Percentiles rank a stretch among this genome's conserved stretches.
These are phyloP conservation scores for Ogataea thermomethanolica DNA, from an alignment of 805 yeast genomes.

Conservation along the genomic window DNA sequence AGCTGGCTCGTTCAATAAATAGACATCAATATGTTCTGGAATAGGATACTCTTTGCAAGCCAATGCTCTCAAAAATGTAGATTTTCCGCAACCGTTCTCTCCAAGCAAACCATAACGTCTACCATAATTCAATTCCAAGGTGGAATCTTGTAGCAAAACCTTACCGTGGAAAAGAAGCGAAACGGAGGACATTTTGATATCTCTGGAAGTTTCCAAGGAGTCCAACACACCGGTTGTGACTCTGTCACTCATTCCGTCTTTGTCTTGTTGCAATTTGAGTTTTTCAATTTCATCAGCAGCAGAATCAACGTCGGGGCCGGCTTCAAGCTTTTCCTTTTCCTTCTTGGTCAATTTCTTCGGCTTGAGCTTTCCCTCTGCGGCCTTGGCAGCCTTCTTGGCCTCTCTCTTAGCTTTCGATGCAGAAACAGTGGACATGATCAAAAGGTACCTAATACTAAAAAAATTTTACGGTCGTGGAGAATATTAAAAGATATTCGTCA, in stretches of 20 bases:
- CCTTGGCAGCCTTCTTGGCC: slow-evolving; percentile 91
- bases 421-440: slow-evolving; percentile 51
- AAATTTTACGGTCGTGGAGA: slow-evolving; percentile 20
- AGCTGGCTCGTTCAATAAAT: slow-evolving; percentile 95
- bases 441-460: slow-evolving; percentile 10
- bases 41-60: slow-evolving; percentile 97
- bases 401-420: slow-evolving; percentile 98
- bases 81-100: slow-evolving; percentile 98
- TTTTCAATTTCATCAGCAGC: slow-evolving; percentile 75
- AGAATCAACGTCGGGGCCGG: slow-evolving; percentile 51
- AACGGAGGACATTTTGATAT: slow-evolving; percentile 85
- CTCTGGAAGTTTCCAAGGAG: slow-evolving; percentile 86
- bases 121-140: slow-evolving; percentile 91
- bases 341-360: slow-evolving; percentile 62
- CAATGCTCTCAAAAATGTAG: slow-evolving; percentile 86
- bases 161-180: slow-evolving; percentile 96
- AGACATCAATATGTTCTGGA: slow-evolving; percentile 88
- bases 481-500: neutral
- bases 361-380: slow-evolving; percentile 70
- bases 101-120: slow-evolving; percentile 97
- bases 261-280: slow-evolving; percentile 89
- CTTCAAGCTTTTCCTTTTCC: slow-evolving; percentile 40
- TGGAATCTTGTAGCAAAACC: slow-evolving; percentile 89
- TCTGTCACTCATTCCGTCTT: slow-evolving; percentile 92
- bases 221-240: slow-evolving; percentile 96